Evolutionary conservation across 2,329 filamentous ascomycete genomes (phyloP), one percentile per base, ranked within the genome.

Genomic region (Cladosporium sp.): DNA sequence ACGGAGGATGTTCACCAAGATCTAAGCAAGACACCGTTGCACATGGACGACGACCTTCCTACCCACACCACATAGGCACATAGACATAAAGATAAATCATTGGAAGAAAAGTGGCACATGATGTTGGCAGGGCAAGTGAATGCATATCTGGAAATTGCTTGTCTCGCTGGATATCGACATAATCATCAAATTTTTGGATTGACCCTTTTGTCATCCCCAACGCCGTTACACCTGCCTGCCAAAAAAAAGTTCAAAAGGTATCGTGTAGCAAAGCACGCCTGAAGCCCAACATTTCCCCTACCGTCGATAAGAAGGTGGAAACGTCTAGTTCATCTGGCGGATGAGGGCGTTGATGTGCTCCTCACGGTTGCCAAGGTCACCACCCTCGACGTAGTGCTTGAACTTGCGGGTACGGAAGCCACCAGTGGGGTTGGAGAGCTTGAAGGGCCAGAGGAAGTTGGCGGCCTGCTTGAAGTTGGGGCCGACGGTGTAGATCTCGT

Each of bases 401-500:
- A 98, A 98, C 88, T 98, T 99, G 84, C 95, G 88, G 77, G 91
- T 83, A 76, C 91, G 90, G 92, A 98, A 99, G 72, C 95, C 94
- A 81, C 95, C 95, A 76, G 85, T 98, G 79, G 95, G 95, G 89
- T 96, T 97, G 88, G 89, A 93, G 75, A 99, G 91, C 91, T 99
- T 98, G 90, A 99, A 99, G 80, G 95, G 95, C 95, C 95, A 99
- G 75, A 98, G 85, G 89, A 98, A 98, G 91, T 98, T 99, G 86
- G 90, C 88, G 78, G 92, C 93, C 86, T 97, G 93, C 90, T 97
- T 98, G 91, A 83, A 83, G 90, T 98, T 98, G 86, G 94, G 94
- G 80, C 95, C 94, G 74, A 98, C 95, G 67, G 93, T 96, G 88
- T 89, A 94, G 85, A 96, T 97, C 88, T 99, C 95, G 88, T 99